Conservation (phyloP, 208 protist genomes). For the Tetramitus jugosus region DNA sequence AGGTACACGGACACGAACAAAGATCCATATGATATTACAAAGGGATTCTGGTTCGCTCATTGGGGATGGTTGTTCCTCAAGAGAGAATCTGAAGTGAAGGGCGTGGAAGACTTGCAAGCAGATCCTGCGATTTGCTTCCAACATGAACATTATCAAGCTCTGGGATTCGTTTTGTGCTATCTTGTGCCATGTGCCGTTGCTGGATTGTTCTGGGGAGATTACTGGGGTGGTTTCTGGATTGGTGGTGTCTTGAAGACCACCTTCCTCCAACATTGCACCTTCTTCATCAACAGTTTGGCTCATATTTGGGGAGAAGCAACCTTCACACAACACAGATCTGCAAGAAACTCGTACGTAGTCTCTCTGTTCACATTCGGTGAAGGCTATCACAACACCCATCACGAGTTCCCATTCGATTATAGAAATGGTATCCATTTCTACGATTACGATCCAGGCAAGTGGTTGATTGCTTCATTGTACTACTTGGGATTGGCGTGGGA, state of each 20-base stretch:
- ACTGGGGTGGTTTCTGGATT: constrained; percentile 70
- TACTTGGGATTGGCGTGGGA: constrained; percentile 54
- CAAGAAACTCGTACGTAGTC: constrained; percentile 65
- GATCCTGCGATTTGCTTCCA: constrained; percentile 70
- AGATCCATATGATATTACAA: constrained; percentile 75
- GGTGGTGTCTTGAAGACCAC: constrained; percentile 59
- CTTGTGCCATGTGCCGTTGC: constrained; percentile 67
- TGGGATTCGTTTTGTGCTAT: constrained; percentile 60
- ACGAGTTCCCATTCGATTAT: constrained; percentile 79
- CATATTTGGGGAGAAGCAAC: constrained; percentile 57
- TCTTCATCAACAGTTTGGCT: constrained; percentile 78
- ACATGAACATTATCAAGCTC: constrained; percentile 66
- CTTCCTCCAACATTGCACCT: constrained; percentile 74
- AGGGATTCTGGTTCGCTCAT: constrained; percentile 74
- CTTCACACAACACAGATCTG: constrained; percentile 64
- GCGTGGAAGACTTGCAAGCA: constrained; percentile 63
- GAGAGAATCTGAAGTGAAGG: constrained; percentile 65
- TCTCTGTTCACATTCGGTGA: constrained; percentile 71
- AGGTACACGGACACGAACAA: constrained; percentile 73
- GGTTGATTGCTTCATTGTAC: constrained; percentile 56
- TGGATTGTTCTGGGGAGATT: constrained; percentile 66
- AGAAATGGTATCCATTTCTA: constrained; percentile 74
- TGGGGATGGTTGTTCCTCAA: constrained; percentile 82
- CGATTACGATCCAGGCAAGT: constrained; percentile 79
- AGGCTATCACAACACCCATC: constrained; percentile 84